A percentile compares a stretch with the other conserved stretches of the same genome.
Conservation (phyloP, 1,284 basidiomycete genomes). For the Ustilago shanxiensis region DNA sequence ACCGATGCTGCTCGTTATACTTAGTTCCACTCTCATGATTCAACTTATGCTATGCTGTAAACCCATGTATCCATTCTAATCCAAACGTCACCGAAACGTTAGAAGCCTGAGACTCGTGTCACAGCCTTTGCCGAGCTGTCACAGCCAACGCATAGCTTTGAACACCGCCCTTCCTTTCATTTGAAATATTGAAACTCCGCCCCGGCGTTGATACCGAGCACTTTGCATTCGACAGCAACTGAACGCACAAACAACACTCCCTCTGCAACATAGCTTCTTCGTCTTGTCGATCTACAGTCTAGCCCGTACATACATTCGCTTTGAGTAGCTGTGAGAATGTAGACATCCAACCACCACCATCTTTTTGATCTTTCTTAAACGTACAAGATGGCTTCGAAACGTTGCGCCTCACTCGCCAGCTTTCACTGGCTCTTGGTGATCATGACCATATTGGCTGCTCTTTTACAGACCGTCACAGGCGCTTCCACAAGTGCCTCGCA, state of each 20-base stretch:
- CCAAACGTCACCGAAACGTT: too few relatives aligned
- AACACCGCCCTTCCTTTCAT: neutral
- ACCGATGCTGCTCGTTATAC: neutral
- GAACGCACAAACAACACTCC: neutral
- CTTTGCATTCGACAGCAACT: neutral
- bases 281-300: neutral
- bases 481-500: neutral
- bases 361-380: neutral
- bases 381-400: neutral
- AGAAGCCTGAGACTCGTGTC: neutral
- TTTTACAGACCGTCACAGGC: constrained; percentile 18
- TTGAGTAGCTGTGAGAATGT: neutral
- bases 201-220: constrained; percentile 5
- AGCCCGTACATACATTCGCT: neutral
- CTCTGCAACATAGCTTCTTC: too few relatives aligned
- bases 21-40: neutral
- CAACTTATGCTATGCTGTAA: neutral
- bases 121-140: constrained; percentile 5
- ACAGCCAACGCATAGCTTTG: neutral
- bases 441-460: constrained; percentile 13
- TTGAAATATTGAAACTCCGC: neutral
- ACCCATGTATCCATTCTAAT: too few relatives aligned
- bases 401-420: neutral
- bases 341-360: constrained; percentile 2
- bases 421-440: neutral